A percentile compares a stretch with the other conserved stretches of the same genome.
Evolutionary conservation across 345 rosid species (phyloP).

Genomic region (Populus ilicifolia): DNA sequence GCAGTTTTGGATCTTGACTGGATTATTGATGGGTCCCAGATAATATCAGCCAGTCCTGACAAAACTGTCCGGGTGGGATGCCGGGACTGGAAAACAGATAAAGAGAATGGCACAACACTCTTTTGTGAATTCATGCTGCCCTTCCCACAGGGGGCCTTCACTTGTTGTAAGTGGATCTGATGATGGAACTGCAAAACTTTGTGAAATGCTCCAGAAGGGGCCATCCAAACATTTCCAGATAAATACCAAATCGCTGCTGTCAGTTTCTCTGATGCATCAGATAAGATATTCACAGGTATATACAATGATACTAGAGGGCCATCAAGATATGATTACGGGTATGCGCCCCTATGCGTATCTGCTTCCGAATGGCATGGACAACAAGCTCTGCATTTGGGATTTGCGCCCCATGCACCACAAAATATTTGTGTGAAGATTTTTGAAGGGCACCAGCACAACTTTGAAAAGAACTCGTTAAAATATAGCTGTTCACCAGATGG

Average conservation of each 20-base stretch:
- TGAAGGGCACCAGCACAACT: slow-evolving; percentile 97
- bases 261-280: slow-evolving; percentile 89
- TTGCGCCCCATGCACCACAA: slow-evolving; percentile 96
- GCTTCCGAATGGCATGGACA: slow-evolving; percentile 89
- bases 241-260: slow-evolving; percentile 97
- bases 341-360: slow-evolving; percentile 64
- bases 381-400: slow-evolving; percentile 94
- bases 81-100: slow-evolving; percentile 85
- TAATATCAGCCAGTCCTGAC: slow-evolving; percentile 92
- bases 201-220: slow-evolving; percentile 99
- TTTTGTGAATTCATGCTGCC: slow-evolving; percentile 88
- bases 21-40: slow-evolving; percentile 87
- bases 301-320: slow-evolving; percentile 88
- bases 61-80: slow-evolving; percentile 87
- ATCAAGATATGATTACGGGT: slow-evolving; percentile 88
- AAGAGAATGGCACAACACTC: slow-evolving; percentile 99
- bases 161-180: slow-evolving; percentile 92
- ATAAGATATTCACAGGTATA: slow-evolving; percentile 85
- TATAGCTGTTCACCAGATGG: slow-evolving; percentile 97
- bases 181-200: slow-evolving; percentile 95
- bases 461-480: slow-evolving; percentile 85
- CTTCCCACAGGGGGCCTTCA: slow-evolving; percentile 86
- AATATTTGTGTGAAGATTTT: slow-evolving; percentile 88
- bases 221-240: slow-evolving; percentile 96
- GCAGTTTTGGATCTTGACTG: slow-evolving; percentile 91